phyloP scores from a whole-genome alignment of 1,284 basidiomycete species.

The Marasmius fiardii region DNA sequence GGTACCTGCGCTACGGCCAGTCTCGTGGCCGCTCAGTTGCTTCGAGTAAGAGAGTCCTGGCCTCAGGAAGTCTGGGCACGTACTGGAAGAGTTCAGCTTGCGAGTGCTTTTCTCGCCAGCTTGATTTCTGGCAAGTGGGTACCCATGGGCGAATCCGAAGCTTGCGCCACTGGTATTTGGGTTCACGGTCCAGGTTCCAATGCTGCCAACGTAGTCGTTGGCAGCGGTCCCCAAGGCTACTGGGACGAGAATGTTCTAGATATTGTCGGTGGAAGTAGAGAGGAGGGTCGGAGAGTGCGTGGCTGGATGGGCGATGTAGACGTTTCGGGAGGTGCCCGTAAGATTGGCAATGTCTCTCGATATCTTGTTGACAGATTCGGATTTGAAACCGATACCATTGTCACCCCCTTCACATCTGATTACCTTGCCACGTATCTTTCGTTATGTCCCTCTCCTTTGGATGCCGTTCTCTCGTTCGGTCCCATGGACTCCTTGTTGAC shows the following conservation, averaged over 20 bases:
- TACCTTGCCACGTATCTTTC: slow-evolving; percentile 74
- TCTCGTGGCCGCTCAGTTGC: slow-evolving; percentile 64
- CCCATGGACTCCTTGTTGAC: slow-evolving; percentile 75
- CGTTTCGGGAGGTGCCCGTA: slow-evolving; percentile 49
- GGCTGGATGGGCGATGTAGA: slow-evolving; percentile 78
- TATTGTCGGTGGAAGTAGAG: slow-evolving; percentile 68
- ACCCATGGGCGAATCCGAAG: slow-evolving; percentile 71
- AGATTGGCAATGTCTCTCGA: slow-evolving; percentile 62
- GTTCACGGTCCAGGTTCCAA: slow-evolving; percentile 35
- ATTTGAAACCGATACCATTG: slow-evolving; percentile 74
- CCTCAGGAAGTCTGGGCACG: slow-evolving; percentile 68
- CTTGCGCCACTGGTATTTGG: slow-evolving; percentile 75
- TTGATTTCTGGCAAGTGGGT: slow-evolving; percentile 70
- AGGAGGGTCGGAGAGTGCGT: slow-evolving; percentile 65
- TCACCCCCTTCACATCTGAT: slow-evolving; percentile 74
- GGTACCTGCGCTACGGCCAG: slow-evolving; percentile 68
- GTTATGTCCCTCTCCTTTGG: slow-evolving; percentile 63
- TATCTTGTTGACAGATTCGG: slow-evolving; percentile 79
- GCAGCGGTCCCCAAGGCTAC: slow-evolving; percentile 32
- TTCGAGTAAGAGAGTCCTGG: slow-evolving; percentile 69
- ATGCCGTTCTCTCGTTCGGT: slow-evolving; percentile 72
- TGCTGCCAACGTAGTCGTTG: slow-evolving; percentile 22
- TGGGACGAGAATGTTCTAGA: slow-evolving; percentile 80
- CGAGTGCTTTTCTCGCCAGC: slow-evolving; percentile 69
- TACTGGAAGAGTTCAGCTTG: slow-evolving; percentile 67